These are phyloP conservation scores for bread wheat (Triticum aestivum) DNA, from an alignment of 176 grass and related monocot genomes.

Conservation along the genomic window IWGSC_CS_RefSeq_v2.1 NC_057809.1:503781789-503782288, in stretches of 20 bases:
- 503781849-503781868: slow-evolving; percentile 74
- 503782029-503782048: slow-evolving; percentile 75
- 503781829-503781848: slow-evolving; percentile 75
- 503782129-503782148: not conserved
- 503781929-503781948: slow-evolving; percentile 71
- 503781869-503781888: slow-evolving; percentile 63
- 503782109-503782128: slow-evolving; percentile 13
- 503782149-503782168: not conserved
- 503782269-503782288: slow-evolving; percentile 55
- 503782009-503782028: slow-evolving; percentile 65
- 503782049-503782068: slow-evolving; percentile 65
- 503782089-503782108: not conserved
- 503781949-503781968: slow-evolving; percentile 65
- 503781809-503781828: slow-evolving; percentile 36
- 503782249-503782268: slow-evolving; percentile 58
- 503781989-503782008: slow-evolving; percentile 30
- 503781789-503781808: slow-evolving; percentile 32
- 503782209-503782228: slow-evolving; percentile 28
- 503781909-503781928: slow-evolving; percentile 85
- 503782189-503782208: slow-evolving; percentile 11
- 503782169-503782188: not conserved
- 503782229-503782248: slow-evolving; percentile 54
- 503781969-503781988: slow-evolving; percentile 50
- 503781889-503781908: slow-evolving; percentile 65
- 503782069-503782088: slow-evolving; percentile 73